phyloP scores from a whole-genome alignment of 306 rosid genomes.

The Notholithocarpus densiflorus region DNA sequence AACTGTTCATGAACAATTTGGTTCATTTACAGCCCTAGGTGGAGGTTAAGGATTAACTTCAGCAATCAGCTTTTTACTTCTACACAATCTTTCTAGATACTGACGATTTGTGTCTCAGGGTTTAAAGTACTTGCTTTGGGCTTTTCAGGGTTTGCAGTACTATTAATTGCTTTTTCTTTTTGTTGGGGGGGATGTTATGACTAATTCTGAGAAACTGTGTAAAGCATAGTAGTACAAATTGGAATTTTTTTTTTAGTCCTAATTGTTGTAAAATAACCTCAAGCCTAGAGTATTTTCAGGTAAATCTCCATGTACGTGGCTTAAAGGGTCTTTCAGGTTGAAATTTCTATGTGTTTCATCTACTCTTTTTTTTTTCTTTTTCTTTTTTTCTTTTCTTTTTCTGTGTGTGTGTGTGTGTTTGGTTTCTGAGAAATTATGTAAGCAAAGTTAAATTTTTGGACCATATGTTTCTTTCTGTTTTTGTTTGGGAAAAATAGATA shows the following conservation, averaged over 20 bases:
- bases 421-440: not conserved
- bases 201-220: not conserved
- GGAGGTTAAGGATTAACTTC: not conserved
- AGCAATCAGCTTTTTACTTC: not conserved
- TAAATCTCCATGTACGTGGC: not conserved
- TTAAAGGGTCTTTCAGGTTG: constrained; percentile 14
- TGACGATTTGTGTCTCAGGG: not conserved
- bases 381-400: too few relatives aligned
- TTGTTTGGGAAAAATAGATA: not conserved
- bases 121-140: not conserved
- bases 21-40: too few relatives aligned
- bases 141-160: not conserved
- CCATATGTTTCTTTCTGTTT: not conserved
- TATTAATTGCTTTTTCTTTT: not conserved
- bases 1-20: too few relatives aligned
- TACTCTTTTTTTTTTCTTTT: too few relatives aligned
- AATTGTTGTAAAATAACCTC: not conserved
- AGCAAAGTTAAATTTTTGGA: not conserved
- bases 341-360: constrained; percentile 14
- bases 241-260: not conserved
- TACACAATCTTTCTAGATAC: not conserved
- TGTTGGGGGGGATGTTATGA: not conserved
- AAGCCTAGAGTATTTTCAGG: not conserved
- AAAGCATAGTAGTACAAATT: not conserved
- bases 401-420: not conserved